Percentiles rank a stretch among this genome's conserved stretches.
Evolutionary conservation across 495 filamentous ascomycete genomes (phyloP).

Genomic region (Neurospora pannonica): DNA sequence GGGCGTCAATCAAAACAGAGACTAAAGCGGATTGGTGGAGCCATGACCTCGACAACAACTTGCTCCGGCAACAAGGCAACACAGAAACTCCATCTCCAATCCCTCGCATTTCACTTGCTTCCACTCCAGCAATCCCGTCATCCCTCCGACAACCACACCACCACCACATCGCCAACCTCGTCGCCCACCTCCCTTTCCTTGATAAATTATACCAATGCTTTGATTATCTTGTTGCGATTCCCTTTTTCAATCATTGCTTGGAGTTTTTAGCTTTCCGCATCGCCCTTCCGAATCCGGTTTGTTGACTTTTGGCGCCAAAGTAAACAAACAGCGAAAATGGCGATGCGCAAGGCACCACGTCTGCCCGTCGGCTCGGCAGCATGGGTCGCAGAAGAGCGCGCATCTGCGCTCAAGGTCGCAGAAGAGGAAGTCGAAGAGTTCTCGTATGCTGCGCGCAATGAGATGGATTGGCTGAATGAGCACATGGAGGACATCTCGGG

Average conservation of each 20-base stretch:
- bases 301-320: neutral
- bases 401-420: conserved; percentile 39
- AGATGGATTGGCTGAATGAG: conserved; percentile 93
- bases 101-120: conserved; percentile 1
- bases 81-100: neutral
- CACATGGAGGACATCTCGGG: conserved; percentile 82
- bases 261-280: neutral
- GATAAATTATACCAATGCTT: neutral
- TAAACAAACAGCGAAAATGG: conserved; percentile 32
- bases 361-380: conserved; percentile 45
- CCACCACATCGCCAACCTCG: neutral
- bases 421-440: conserved; percentile 74
- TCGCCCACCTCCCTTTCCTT: neutral
- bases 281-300: neutral
- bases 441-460: conserved; percentile 76
- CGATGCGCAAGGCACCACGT: conserved; percentile 41
- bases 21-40: conserved; percentile 6
- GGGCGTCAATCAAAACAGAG: conserved; percentile 26
- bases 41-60: conserved; percentile 9
- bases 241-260: neutral
- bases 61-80: conserved; percentile 5
- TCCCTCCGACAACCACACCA: conserved; percentile 1
- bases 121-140: neutral
- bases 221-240: neutral
- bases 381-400: conserved; percentile 45